Evolutionary conservation across 129 eudicot genomes (phyloP).

Genomic region (Erigeron canadensis): DNA sequence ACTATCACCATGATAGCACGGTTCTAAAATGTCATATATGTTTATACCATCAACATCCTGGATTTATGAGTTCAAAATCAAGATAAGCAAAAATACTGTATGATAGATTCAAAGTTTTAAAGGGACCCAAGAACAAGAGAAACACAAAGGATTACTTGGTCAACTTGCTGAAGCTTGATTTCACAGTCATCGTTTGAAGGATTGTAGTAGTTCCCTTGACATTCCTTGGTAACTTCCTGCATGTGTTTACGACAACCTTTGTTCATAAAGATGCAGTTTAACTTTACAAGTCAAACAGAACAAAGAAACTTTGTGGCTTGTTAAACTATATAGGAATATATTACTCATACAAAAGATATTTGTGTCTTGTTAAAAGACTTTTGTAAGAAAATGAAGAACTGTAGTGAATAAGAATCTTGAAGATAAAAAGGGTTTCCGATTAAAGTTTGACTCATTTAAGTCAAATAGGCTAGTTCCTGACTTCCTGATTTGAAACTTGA

Average conservation of each 20-base stretch:
- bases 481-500: background rate
- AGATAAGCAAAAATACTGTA: background rate
- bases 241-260: conserved; percentile 16
- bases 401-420: conserved; percentile 10
- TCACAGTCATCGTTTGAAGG: conserved; percentile 50
- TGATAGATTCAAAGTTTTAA: background rate
- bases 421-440: background rate
- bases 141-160: conserved; percentile 36
- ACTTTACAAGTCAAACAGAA: background rate
- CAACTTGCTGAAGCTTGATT: conserved; percentile 63
- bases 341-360: background rate
- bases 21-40: conserved; percentile 88
- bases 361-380: background rate
- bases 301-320: background rate
- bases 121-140: background rate
- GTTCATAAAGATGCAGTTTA: conserved; percentile 2
- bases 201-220: conserved; percentile 71
- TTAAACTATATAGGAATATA: background rate
- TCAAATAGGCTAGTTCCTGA: background rate
- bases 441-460: conserved; percentile 4
- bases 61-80: conserved; percentile 4
- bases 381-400: background rate
- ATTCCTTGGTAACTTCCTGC: conserved; percentile 62
- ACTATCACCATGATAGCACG: conserved; percentile 70
- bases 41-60: conserved; percentile 64